A percentile compares a stretch with the other conserved stretches of the same genome.
Conservation (phyloP, 768 basidiomycete species). For the Pisolithus marmoratus region DNA sequence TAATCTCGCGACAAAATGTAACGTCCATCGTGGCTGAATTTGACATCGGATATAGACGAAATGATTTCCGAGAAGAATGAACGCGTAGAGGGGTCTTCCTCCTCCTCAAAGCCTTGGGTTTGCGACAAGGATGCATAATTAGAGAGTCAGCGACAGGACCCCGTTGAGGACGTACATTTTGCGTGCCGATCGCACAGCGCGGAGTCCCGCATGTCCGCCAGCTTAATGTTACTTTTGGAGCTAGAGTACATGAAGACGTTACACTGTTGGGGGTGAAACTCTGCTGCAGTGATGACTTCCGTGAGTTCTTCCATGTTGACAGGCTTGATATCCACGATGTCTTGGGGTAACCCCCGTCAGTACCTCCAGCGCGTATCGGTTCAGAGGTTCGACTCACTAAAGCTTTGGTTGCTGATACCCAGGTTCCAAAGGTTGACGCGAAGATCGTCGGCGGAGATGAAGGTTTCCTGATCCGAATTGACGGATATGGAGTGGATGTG, state of each 20-base stretch:
- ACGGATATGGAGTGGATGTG: slow-evolving; percentile 99
- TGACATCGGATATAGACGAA: slow-evolving; percentile 98
- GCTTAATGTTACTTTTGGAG: slow-evolving; percentile 99
- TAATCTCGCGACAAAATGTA: slow-evolving; percentile 98
- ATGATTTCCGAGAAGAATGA: slow-evolving; percentile 99
- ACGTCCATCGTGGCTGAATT: slow-evolving; percentile 95
- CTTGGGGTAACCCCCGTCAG: slow-evolving; percentile 38
- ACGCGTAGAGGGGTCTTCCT: slow-evolving; percentile 94
- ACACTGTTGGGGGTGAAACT: slow-evolving; percentile 97
- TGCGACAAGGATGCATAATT: slow-evolving; percentile 9
- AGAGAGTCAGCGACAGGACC: not conserved
- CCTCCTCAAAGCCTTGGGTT: slow-evolving; percentile 88
- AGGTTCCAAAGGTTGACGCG: slow-evolving; percentile 98
- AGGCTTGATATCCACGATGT: slow-evolving; percentile 99
- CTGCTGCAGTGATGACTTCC: slow-evolving; percentile 99
- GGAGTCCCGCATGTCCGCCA: slow-evolving; percentile 98
- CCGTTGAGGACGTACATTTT: slow-evolving; percentile 63
- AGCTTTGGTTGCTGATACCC: slow-evolving; percentile 97
- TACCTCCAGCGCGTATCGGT: too few species aligned
- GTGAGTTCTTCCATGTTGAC: slow-evolving; percentile 99
- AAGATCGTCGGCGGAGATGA: slow-evolving; percentile 98
- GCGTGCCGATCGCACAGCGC: slow-evolving; percentile 94
- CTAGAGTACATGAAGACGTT: slow-evolving; percentile 99
- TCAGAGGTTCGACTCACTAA: slow-evolving; percentile 58
- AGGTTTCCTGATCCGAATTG: slow-evolving; percentile 99